phyloP scores from a whole-genome alignment of 73 alveolate species.

The Paramecium primaurelia region DNA sequence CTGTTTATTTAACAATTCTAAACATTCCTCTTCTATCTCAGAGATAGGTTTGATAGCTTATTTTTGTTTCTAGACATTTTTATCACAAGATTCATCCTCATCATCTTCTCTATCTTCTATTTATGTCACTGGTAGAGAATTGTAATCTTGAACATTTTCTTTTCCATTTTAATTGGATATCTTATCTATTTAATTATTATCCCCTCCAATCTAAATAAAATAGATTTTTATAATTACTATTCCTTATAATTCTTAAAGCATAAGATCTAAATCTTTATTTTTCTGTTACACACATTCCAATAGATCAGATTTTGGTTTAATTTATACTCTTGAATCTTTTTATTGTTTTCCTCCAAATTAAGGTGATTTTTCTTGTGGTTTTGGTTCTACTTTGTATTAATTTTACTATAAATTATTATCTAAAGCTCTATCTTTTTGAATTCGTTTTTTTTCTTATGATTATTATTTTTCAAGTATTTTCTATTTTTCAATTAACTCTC shows the following conservation, averaged over 20 bases:
- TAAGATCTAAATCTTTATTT: not conserved
- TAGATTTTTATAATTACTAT: constrained; percentile 53
- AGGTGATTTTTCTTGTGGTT: not conserved
- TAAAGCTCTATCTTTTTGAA: not conserved
- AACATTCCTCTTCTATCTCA: not conserved
- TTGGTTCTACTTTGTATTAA: not conserved
- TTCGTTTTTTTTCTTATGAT: not conserved
- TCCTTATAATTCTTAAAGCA: not conserved
- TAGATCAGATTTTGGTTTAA: not conserved
- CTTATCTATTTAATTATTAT: not conserved
- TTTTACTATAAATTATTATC: not conserved
- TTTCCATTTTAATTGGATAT: not conserved
- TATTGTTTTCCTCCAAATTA: not conserved
- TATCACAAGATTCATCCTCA: constrained; percentile 22
- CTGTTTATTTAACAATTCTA: not conserved
- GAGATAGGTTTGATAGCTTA: not conserved
- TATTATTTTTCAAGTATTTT: not conserved
- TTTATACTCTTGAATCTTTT: not conserved
- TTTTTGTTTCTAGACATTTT: not conserved
- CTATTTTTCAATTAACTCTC: not conserved
- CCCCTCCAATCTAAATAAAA: not conserved
- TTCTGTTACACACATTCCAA: not conserved
- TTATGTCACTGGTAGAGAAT: not conserved
- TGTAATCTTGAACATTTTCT: constrained; percentile 8
- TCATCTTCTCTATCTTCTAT: constrained; percentile 67